Evolutionary conservation across 192 early-diverging fungal genomes (phyloP), one percentile per base, ranked within the genome.

Genomic region (Entomortierella beljakovae): DNA sequence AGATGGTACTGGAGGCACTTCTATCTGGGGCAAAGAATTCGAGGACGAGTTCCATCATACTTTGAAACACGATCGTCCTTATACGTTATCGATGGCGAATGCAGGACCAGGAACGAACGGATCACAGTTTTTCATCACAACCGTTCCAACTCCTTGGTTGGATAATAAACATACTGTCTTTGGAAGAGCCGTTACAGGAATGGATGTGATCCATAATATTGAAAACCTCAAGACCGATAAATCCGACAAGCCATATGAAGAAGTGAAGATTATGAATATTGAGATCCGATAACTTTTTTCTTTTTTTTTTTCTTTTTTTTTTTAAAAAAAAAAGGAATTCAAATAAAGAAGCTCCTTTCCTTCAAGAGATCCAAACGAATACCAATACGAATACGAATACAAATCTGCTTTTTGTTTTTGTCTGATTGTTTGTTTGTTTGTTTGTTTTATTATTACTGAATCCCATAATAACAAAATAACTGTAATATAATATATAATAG

Each of bases 81-180:
- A 94, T 60, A 98, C 94, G 5, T 77, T 99, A 0, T 95, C 93
- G 64, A 98, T 99, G 97, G 97, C 97, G 7, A 99, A 99, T 80
- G 89, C 94, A 7, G 93, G 93, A 6, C 90, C 94, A 15, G 87
- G 89, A 33, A 96, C 97, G 13, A 98, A 98, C 68, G 97, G 90
- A 28, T 92, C 90, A 46, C 96, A 99, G 82, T 99, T 99, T 77
- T 99, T 98, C 71, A 96, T 99, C 54, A 99, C 97, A 0, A 91
- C 91, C 1, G 92, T 94, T 1, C 92, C 96, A 2, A 94, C 94
- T 87, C 94, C 95, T 26, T 99, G 97, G 97, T 83, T 99, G 20
- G 96, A 99, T 61, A 94, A 96, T 66, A 99, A 99, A 72, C 97
- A 99, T 68, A 95, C 97, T 1, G 88, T 99, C 0, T 99, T 99